A percentile compares a stretch with the other conserved stretches of the same genome.
Evolutionary conservation across 2,329 filamentous ascomycete species (phyloP).

Genomic region (Colletotrichum noveboracense): DNA sequence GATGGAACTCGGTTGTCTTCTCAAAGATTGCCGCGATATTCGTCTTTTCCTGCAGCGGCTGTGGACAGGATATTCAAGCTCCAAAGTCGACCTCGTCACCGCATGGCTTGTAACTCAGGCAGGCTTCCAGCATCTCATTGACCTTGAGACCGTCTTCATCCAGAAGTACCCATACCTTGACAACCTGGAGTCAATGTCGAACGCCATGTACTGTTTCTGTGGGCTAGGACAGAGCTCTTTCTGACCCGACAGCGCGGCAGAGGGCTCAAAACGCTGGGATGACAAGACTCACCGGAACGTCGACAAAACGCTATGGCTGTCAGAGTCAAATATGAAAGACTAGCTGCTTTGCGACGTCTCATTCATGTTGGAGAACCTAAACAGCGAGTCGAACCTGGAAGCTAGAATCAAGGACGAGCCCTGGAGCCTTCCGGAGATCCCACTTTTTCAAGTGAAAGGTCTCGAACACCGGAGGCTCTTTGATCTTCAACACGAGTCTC

Average conservation of each 20-base stretch:
- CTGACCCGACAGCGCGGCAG: not conserved
- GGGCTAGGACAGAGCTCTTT: not conserved
- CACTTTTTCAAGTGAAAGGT: too few species aligned
- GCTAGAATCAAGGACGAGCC: too few species aligned
- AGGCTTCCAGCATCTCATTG: not conserved
- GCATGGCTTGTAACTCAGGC: not conserved
- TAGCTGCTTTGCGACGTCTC: not conserved
- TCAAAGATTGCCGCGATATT: not conserved
- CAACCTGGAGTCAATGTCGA: not conserved
- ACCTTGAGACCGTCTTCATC: not conserved
- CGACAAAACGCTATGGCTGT: too few species aligned
- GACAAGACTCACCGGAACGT: too few species aligned
- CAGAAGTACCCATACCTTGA: not conserved
- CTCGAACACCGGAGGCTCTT: too few species aligned
- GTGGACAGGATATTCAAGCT: not conserved
- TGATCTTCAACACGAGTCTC: not conserved
- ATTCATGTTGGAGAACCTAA: too few species aligned
- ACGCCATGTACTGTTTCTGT: not conserved
- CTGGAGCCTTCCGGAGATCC: too few species aligned
- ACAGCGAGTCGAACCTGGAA: too few species aligned
- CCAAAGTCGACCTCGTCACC: not conserved
- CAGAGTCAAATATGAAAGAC: too few species aligned
- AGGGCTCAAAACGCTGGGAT: not conserved
- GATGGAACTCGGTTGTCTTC: not conserved
- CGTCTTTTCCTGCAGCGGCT: not conserved